These are phyloP conservation scores for Obba rivulosa DNA, from an alignment of 768 basidiomycete genomes.

Conservation along the genomic window DNA sequence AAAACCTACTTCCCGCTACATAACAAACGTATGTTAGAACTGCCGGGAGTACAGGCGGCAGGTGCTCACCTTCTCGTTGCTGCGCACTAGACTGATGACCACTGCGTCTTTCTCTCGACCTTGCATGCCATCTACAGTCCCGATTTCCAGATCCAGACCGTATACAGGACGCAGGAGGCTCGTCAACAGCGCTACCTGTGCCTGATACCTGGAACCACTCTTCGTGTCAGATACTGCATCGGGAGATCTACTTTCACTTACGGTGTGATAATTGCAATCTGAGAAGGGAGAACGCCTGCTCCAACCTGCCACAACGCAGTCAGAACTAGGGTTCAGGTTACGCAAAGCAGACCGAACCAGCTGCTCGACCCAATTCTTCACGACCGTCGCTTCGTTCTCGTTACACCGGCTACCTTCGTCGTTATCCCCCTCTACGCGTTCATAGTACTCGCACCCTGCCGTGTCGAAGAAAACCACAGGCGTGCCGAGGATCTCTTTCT, in stretches of 20 bases:
- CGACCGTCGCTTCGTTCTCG: slow-evolving; percentile 90
- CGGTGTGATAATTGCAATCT: slow-evolving; percentile 89
- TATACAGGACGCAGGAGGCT: slow-evolving; percentile 69
- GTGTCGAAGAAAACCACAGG: slow-evolving; percentile 95
- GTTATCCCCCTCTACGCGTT: slow-evolving; percentile 68
- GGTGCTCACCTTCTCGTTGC: slow-evolving; percentile 67
- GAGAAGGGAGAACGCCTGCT: slow-evolving; percentile 55
- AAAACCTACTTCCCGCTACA: slow-evolving; percentile 86
- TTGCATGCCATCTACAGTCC: slow-evolving; percentile 96
- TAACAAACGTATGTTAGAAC: slow-evolving; percentile 1
- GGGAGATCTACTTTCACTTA: slow-evolving; percentile 32
- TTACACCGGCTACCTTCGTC: slow-evolving; percentile 91
- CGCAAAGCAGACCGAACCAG: slow-evolving; percentile 45
- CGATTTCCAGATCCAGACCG: slow-evolving; percentile 75
- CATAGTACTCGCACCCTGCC: slow-evolving; percentile 89
- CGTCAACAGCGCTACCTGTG: slow-evolving; percentile 83
- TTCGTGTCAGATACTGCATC: too few species aligned
- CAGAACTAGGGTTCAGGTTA: background rate
- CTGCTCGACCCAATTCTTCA: slow-evolving; percentile 75
- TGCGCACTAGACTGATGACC: slow-evolving; percentile 87
- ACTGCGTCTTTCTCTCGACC: slow-evolving; percentile 95
- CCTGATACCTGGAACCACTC: slow-evolving; percentile 93
- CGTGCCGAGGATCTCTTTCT: slow-evolving; percentile 64
- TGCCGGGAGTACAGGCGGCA: background rate
- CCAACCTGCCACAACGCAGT: slow-evolving; percentile 38